Base-by-base conservation (phyloP, 805 yeast genomes). In the Ogataea zsoltii region DNA sequence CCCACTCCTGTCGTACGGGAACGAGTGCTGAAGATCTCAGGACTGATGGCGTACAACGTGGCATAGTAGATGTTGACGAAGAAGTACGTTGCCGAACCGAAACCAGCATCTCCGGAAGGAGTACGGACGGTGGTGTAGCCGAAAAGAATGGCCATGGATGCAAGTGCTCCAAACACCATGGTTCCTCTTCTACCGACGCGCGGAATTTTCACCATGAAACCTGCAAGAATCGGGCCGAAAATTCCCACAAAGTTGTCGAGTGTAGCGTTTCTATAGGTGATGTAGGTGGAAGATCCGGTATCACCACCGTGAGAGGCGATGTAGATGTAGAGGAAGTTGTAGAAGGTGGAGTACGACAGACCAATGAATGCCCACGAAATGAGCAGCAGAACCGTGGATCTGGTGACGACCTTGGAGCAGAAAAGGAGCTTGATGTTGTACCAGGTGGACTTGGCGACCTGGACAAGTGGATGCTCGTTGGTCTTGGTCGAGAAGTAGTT, bases 121-220 rank as follows among this genome's bases (percentile, higher is more conserved):
- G 82, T 72, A 59, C 75, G 73, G 11, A 82, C 82, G 2, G 83
- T 77, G 12, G 88, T 82, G 51, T 83, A 81, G 37, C 81, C 82
- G 55, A 81, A 81, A 46, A 83, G 60, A 37, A 82, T 71, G 2
- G 79, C 77, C 66, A 83, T 83, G 0, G 82, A 70, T 28, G 78
- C 57, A 2, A 81, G 19, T 6, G 81, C 72, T 18, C 85, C 81
- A 29, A 70, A 62, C 1, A 66, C 64, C 71, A 82, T 69, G 1
- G 83, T 72, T 7, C 85, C 85, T 55, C 79, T 72, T 60, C 85
- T 69, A 5, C 85, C 83, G 26, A 79, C 65, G 19, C 41, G 48
- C 7, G 69, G 69, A 21, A 64, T 56, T 31, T 41, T 16, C 29
- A 64, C 53, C 28, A 72, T 44, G 30, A 52, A 63, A 39, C 77